These are phyloP conservation scores for Monosporascus sp. DNA, from an alignment of 2,329 filamentous ascomycete species.

Conservation along the genomic window DNA sequence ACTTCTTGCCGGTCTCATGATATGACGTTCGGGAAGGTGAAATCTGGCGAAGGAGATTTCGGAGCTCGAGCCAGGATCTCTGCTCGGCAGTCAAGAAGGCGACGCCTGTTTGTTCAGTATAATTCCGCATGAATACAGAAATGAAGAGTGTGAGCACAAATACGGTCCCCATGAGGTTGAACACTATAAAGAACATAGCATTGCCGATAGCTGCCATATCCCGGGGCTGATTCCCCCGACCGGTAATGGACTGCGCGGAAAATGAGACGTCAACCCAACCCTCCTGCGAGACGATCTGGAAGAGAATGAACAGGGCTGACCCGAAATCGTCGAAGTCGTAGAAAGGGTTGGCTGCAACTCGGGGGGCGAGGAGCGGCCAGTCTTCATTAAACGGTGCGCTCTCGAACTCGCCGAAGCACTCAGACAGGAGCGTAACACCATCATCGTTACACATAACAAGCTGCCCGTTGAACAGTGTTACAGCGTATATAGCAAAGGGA, in stretches of 20 bases:
- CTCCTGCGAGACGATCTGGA: slow-evolving; percentile 98
- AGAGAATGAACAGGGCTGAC: slow-evolving; percentile 90
- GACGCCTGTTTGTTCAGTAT: slow-evolving; percentile 96
- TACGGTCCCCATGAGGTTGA: slow-evolving; percentile 93
- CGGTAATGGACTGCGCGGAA: slow-evolving; percentile 75
- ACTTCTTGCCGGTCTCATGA: slow-evolving; percentile 67
- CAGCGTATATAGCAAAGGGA: slow-evolving; percentile 91
- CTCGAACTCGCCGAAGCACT: slow-evolving; percentile 81
- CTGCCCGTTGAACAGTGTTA: slow-evolving; percentile 87
- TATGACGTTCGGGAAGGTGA: slow-evolving; percentile 91
- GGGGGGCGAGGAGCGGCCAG: slow-evolving; percentile 80
- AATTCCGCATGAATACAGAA: slow-evolving; percentile 99
- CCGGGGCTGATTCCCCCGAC: slow-evolving; percentile 67
- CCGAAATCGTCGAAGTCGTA: slow-evolving; percentile 95
- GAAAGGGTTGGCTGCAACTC: slow-evolving; percentile 74
- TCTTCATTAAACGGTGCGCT: slow-evolving; percentile 65
- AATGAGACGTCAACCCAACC: slow-evolving; percentile 96
- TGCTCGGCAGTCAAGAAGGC: slow-evolving; percentile 95
- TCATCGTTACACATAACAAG: slow-evolving; percentile 77
- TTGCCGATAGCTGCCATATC: slow-evolving; percentile 72
- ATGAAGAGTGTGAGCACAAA: slow-evolving; percentile 97
- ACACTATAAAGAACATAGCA: slow-evolving; percentile 88
- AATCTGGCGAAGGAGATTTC: slow-evolving; percentile 87
- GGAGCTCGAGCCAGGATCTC: slow-evolving; percentile 90
- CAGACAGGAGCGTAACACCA: slow-evolving; percentile 47